Conservation (phyloP, 2,329 filamentous ascomycete genomes). For the Zarea fungicola region DNA sequence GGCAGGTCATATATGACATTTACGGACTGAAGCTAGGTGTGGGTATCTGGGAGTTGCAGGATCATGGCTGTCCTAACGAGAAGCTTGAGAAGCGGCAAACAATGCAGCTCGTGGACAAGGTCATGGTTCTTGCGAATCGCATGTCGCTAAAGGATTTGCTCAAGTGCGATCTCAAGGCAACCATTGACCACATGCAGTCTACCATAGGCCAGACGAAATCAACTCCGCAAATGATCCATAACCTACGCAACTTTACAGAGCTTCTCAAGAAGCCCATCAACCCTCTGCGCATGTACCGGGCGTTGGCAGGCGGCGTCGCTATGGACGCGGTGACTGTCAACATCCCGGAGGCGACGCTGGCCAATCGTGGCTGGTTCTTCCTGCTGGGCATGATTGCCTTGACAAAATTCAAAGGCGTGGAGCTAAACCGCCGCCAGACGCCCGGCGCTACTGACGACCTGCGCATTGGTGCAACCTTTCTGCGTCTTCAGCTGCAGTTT, state of each 20-base stretch:
- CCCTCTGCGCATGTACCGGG: slow-evolving; percentile 71
- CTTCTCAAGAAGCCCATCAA: slow-evolving; percentile 82
- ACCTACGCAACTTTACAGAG: slow-evolving; percentile 74
- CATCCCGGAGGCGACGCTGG: slow-evolving; percentile 63
- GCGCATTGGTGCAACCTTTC: slow-evolving; percentile 72
- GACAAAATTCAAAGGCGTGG: slow-evolving; percentile 71
- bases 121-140: slow-evolving; percentile 73
- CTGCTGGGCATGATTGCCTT: slow-evolving; percentile 83
- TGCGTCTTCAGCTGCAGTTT: slow-evolving; percentile 77
- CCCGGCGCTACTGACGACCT: slow-evolving; percentile 79
- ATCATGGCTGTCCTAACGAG: slow-evolving; percentile 76
- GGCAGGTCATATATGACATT: slow-evolving; percentile 77
- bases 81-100: slow-evolving; percentile 76
- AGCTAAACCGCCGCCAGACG: slow-evolving; percentile 67
- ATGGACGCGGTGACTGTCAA: slow-evolving; percentile 68
- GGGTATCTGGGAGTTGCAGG: slow-evolving; percentile 59
- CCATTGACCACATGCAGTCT: slow-evolving; percentile 90
- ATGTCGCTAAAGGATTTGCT: slow-evolving; percentile 87
- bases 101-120: slow-evolving; percentile 74
- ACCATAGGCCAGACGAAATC: slow-evolving; percentile 75
- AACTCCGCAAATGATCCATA: slow-evolving; percentile 77
- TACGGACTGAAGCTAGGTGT: slow-evolving; percentile 74
- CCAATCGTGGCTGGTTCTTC: slow-evolving; percentile 86
- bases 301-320: slow-evolving; percentile 71
- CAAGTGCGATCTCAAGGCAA: slow-evolving; percentile 83